A percentile compares a stretch with the other conserved stretches of the same genome.
Evolutionary conservation across 2,329 filamentous ascomycete species (phyloP).

Genomic region (Thielaviopsis musarum): DNA sequence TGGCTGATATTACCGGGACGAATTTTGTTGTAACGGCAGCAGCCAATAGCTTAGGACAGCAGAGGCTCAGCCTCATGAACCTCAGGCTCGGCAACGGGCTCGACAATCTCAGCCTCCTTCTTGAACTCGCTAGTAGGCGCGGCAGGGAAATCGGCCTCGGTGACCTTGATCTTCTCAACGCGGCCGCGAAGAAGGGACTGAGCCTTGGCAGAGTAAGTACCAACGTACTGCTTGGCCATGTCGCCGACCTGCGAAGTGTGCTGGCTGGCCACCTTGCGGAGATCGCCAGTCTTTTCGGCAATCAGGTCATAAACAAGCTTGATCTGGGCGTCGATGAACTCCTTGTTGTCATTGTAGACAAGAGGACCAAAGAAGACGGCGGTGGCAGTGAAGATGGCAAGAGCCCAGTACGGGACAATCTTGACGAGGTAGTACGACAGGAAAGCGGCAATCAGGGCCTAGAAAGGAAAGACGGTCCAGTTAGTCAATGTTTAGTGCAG

Average conservation of each 20-base stretch:
- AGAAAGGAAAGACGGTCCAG: background rate
- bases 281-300: constrained; percentile 45
- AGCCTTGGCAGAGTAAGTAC: constrained; percentile 51
- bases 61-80: background rate
- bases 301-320: constrained; percentile 39
- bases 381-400: constrained; percentile 42
- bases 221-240: constrained; percentile 50
- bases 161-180: constrained; percentile 24
- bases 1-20: too few species aligned
- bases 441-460: constrained; percentile 45
- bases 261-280: constrained; percentile 43
- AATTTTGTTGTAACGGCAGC: too few species aligned
- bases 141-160: constrained; percentile 20
- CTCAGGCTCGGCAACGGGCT: background rate
- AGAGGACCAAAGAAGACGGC: constrained; percentile 45
- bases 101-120: constrained; percentile 8
- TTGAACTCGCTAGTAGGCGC: constrained; percentile 23
- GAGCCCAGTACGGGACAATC: constrained; percentile 53
- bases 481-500: too few species aligned
- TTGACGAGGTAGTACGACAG: constrained; percentile 53
- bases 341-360: constrained; percentile 50
- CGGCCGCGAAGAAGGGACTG: constrained; percentile 42
- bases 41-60: background rate
- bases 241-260: constrained; percentile 46
- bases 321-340: constrained; percentile 49